Conservation (phyloP, 2,329 filamentous ascomycete species). For the Scytalidium sp. region DNA sequence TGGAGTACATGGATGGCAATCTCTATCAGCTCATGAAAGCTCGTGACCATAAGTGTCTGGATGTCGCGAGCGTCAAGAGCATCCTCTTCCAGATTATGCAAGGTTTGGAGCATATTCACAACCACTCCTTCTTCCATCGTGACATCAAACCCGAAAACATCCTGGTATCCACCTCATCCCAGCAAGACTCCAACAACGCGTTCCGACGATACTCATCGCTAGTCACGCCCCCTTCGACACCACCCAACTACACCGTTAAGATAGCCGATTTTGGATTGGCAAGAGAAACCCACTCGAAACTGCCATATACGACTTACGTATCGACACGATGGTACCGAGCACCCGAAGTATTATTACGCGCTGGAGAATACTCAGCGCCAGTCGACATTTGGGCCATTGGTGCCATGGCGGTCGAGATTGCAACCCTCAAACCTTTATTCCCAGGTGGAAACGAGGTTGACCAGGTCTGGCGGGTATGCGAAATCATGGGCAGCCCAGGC, state of each 20-base stretch:
- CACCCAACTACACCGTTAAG: slow-evolving; percentile 92
- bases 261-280: slow-evolving; percentile 97
- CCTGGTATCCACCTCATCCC: slow-evolving; percentile 84
- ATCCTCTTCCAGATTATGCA: slow-evolving; percentile 97
- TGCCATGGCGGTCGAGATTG: slow-evolving; percentile 97
- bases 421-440: slow-evolving; percentile 93
- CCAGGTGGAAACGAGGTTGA: slow-evolving; percentile 98
- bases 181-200: slow-evolving; percentile 73
- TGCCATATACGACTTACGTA: slow-evolving; percentile 97
- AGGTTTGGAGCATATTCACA: slow-evolving; percentile 94
- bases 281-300: slow-evolving; percentile 93
- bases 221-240: slow-evolving; percentile 92
- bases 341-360: slow-evolving; percentile 88
- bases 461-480: slow-evolving; percentile 97
- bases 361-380: slow-evolving; percentile 94
- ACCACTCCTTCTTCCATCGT: slow-evolving; percentile 95
- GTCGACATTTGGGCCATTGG: slow-evolving; percentile 99
- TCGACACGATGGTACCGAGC: slow-evolving; percentile 95
- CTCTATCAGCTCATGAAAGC: slow-evolving; percentile 99
- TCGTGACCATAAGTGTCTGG: slow-evolving; percentile 89
- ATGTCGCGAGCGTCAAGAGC: slow-evolving; percentile 91
- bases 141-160: slow-evolving; percentile 99
- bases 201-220: slow-evolving; percentile 92
- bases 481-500: slow-evolving; percentile 98
- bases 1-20: slow-evolving; percentile 99